Conservation (phyloP, 2,329 filamentous ascomycete species). For the Trichophyton benhamiae region DNA sequence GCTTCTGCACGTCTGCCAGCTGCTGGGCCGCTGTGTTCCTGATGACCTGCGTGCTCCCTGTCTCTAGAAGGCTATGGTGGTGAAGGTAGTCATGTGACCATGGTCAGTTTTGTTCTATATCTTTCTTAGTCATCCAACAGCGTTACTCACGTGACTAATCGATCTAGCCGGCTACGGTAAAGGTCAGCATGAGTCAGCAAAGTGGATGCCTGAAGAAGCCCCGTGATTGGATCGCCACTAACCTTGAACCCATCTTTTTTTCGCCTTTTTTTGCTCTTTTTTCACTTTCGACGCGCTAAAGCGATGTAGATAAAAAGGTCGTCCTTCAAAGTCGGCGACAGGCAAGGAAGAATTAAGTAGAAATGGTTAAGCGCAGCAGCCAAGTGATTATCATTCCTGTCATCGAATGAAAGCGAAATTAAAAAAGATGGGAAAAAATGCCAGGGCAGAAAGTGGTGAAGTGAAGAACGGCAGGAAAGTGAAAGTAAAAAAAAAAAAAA, state of each 20-base stretch:
- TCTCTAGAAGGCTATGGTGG: constrained; percentile 69
- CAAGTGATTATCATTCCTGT: background rate
- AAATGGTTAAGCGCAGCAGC: background rate
- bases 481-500: background rate
- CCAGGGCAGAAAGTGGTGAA: background rate
- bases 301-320: background rate
- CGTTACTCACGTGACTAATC: constrained; percentile 67
- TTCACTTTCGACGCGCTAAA: background rate
- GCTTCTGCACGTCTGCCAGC: constrained; percentile 93
- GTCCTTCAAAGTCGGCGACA: background rate
- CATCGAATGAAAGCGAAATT: background rate
- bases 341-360: background rate
- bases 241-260: constrained; percentile 12
- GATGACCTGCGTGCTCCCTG: constrained; percentile 89
- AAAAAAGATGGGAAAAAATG: background rate
- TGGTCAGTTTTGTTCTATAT: background rate
- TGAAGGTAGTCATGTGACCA: background rate
- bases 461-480: background rate
- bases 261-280: background rate
- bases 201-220: background rate
- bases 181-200: constrained; percentile 7
- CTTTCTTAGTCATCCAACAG: background rate
- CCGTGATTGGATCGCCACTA: background rate
- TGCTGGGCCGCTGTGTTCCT: constrained; percentile 95
- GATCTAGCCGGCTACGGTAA: constrained; percentile 53